Evolutionary conservation across 805 yeast genomes (phyloP).

Genomic region (Candida ponderosae): DNA sequence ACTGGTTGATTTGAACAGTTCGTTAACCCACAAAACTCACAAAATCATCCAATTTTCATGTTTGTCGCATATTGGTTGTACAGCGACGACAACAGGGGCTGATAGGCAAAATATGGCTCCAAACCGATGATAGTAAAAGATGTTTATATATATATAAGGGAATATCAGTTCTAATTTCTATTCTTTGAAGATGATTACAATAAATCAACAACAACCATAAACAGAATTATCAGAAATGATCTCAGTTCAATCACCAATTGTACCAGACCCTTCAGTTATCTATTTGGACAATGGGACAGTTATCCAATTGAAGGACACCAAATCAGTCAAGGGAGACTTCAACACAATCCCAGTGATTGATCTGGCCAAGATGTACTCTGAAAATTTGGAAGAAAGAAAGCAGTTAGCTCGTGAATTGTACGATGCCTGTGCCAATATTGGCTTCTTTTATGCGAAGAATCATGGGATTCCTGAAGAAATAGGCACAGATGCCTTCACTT

Average conservation of each 20-base stretch:
- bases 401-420: constrained; percentile 10
- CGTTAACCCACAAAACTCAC: no score
- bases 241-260: background rate
- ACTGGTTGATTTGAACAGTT: no score
- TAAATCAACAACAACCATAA: background rate
- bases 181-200: no score
- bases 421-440: constrained; percentile 15
- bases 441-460: constrained; percentile 19
- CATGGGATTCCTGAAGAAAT: constrained; percentile 13
- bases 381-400: constrained; percentile 3
- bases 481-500: constrained; percentile 4
- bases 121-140: no score
- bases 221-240: background rate
- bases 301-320: background rate
- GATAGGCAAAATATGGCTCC: no score
- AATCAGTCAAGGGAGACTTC: constrained; percentile 4
- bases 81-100: no score
- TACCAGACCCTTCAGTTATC: background rate
- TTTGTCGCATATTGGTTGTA: no score
- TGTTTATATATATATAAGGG: no score
- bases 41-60: no score
- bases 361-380: constrained; percentile 6
- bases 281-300: constrained; percentile 1
- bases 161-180: no score
- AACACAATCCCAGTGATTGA: constrained; percentile 13